phyloP scores from a whole-genome alignment of 257 asterid genomes.

The Cynanchum wilfordii region DNA sequence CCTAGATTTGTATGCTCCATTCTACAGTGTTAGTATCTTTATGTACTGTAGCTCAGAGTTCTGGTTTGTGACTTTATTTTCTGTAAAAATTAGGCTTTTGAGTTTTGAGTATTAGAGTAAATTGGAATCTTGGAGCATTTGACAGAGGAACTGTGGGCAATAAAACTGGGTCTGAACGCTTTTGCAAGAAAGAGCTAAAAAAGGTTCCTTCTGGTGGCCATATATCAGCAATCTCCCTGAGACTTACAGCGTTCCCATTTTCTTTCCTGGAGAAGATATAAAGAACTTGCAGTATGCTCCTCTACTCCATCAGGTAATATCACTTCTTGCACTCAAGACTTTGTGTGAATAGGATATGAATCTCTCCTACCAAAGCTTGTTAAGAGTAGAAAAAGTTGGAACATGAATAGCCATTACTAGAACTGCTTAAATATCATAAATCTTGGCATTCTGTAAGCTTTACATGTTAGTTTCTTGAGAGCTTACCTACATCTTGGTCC shows the following conservation, averaged over 20 bases:
- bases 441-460: background rate
- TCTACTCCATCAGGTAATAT: slow-evolving; percentile 81
- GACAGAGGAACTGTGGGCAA: slow-evolving; percentile 98
- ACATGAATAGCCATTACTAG: background rate
- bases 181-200: slow-evolving; percentile 78
- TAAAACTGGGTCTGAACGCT: slow-evolving; percentile 93
- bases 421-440: background rate
- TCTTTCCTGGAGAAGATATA: slow-evolving; percentile 94
- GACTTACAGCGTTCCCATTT: slow-evolving; percentile 71
- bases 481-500: slow-evolving; percentile 1
- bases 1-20: background rate
- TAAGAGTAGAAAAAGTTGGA: background rate
- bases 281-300: slow-evolving; percentile 93
- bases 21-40: background rate
- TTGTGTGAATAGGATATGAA: background rate
- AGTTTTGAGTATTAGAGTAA: slow-evolving; percentile 70
- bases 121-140: slow-evolving; percentile 85
- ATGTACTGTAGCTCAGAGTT: slow-evolving; percentile 3
- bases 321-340: background rate
- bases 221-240: slow-evolving; percentile 92
- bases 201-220: slow-evolving; percentile 94
- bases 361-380: background rate
- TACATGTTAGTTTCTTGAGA: background rate
- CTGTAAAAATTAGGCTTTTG: slow-evolving; percentile 61
- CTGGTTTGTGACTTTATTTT: slow-evolving; percentile 37